Percentiles rank a stretch among this genome's conserved stretches.
Conservation (phyloP, 2,329 filamentous ascomycete species). For the Beauveria australis region DNA sequence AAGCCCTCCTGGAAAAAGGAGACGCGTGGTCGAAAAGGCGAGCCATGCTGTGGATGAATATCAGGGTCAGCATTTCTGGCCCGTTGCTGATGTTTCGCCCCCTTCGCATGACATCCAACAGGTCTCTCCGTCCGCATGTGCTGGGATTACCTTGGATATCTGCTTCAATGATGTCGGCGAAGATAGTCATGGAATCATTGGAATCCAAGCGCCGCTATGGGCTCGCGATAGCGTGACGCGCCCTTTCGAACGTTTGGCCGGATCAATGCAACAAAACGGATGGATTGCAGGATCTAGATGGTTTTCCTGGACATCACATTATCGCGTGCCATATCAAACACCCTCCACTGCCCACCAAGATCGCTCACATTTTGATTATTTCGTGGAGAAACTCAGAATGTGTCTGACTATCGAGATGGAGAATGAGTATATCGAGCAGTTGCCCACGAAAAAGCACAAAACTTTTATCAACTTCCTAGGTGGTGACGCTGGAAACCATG, state of each 20-base stretch:
- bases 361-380: neutral
- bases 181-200: neutral
- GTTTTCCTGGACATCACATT: constrained; percentile 5
- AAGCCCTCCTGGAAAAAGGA: constrained; percentile 16
- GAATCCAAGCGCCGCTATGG: neutral
- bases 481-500: neutral
- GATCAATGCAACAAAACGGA: neutral
- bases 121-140: neutral
- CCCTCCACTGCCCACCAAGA: neutral
- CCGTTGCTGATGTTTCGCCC: neutral
- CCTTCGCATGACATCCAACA: neutral
- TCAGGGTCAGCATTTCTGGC: neutral
- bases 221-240: neutral
- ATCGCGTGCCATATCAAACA: neutral
- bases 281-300: constrained; percentile 3
- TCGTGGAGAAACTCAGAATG: neutral
- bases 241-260: neutral
- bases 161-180: neutral
- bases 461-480: constrained; percentile 1
- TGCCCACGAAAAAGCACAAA: neutral
- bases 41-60: neutral
- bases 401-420: neutral
- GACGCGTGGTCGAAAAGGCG: neutral
- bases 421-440: neutral
- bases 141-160: neutral